These are phyloP conservation scores for Ascochyta fabae DNA, from an alignment of 2,329 filamentous ascomycete genomes.

Conservation along the genomic window DNA sequence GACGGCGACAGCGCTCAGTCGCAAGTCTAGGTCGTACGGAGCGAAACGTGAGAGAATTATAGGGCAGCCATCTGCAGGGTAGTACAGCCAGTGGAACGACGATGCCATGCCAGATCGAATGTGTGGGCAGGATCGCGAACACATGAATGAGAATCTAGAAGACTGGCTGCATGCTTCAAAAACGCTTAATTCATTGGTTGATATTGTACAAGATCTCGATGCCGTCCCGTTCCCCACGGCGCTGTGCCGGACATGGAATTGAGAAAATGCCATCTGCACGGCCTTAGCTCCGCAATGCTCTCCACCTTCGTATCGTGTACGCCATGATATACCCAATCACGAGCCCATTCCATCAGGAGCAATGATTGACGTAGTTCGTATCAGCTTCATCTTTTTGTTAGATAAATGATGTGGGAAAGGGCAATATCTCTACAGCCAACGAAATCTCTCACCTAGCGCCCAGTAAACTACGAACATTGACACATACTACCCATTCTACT, in stretches of 20 bases:
- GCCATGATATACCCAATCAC: too few relatives aligned
- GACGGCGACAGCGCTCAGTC: not conserved
- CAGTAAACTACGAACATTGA: too few relatives aligned
- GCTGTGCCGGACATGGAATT: not conserved
- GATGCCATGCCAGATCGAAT: conserved; percentile 8
- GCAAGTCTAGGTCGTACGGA: not conserved
- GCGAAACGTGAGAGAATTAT: not conserved
- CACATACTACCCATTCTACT: too few relatives aligned
- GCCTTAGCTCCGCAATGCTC: not conserved
- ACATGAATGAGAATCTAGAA: conserved; percentile 1
- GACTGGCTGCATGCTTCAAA: not conserved
- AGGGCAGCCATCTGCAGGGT: not conserved
- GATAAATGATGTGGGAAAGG: too few relatives aligned
- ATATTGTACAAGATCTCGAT: not conserved
- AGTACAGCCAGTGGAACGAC: not conserved
- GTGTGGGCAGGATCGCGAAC: conserved; percentile 13
- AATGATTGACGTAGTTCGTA: too few relatives aligned
- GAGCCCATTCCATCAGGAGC: too few relatives aligned
- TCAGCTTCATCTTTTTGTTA: too few relatives aligned
- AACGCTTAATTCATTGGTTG: not conserved
- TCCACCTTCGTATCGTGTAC: too few relatives aligned
- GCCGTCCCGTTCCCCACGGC: not conserved
- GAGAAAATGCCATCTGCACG: conserved; percentile 1
- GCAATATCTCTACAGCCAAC: too few relatives aligned
- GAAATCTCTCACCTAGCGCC: too few relatives aligned